Base-by-base conservation (phyloP, 2,329 filamentous ascomycete species). In the Ceratocystis lukuohia region DNA sequence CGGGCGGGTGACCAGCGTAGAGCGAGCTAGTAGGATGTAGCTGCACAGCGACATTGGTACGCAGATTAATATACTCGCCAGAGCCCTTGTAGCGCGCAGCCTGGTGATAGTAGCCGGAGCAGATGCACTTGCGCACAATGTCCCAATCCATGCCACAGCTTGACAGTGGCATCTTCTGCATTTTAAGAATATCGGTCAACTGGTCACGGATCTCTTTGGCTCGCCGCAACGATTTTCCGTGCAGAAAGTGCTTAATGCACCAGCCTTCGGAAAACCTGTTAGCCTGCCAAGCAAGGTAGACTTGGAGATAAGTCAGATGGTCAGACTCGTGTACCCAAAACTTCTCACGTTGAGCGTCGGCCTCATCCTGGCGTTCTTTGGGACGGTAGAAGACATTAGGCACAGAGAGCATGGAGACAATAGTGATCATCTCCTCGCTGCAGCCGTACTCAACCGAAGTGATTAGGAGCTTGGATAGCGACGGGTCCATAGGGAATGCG, bases 321-420 rank as follows among this genome's bases (percentile, higher is more conserved):
- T 99, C 94, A 1, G 91, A 96, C 76, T 99, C 94, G 33, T 94
- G 91, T 6, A 99, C 94, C 77, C 96, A 97, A 76, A 99, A 99
- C 75, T 97, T 97, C 74, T 99, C 94, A 33, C 93, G 86, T 44
- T 94, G 92, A 0, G 92, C 87, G 72, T 99, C 94, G 5, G 93
- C 94, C 77, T 99, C 94, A 73, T 99, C 94, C 72, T 96, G 89
- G 0, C 94, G 88, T 75, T 99, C 95, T 74, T 96, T 96, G 2
- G 94, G 94, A 5, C 95, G 85, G 77, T 96, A 97, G 77, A 97
- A 99, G 33, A 97, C 94, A 69, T 88, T 95, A 8, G 94, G 94
- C 0, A 99, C 94, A 0, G 91, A 96, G 7, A 99, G 83, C 94
- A 99, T 97, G 28, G 91, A 93, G 25, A 99, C 94, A 62, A 99